Base-by-base conservation (phyloP, 1,284 basidiomycete species). In the Porodaedalea pini region DNA sequence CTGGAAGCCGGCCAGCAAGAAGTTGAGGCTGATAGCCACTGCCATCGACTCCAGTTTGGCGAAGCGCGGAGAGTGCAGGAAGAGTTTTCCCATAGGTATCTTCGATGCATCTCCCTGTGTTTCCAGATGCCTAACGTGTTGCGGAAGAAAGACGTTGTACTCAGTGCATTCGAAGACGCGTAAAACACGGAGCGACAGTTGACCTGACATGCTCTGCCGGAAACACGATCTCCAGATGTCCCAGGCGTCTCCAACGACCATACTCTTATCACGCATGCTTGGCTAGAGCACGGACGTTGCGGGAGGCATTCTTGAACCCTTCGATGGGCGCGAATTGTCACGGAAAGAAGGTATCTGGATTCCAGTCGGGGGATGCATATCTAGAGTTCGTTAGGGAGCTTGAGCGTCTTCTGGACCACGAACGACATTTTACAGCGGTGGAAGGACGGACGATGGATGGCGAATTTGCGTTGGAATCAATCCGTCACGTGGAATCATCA, bases 341-440 rank as follows among this genome's bases (percentile, higher is more conserved):
- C 8, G 54, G 54, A 29, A 56, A 51, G 45, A 56, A 56, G 8
- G 34, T 25, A 43, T 50, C 15, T 17, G 25, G 25, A 31, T 25
- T 43, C 32, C 31, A 39, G 11, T 41, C 37, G 7, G 36, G 51
- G 44, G 34, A 56, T 49, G n/a, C 13, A 13, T 8, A 49, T 15
- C 54, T 47, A 56, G 23, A 56, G 44, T 23, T 56, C 54, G 23
- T n/a, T 40, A 7, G 54, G 47, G 3, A 56, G 47, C 13, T 10
- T 43, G 17, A 41, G 17, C 3, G 40, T 34, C 6, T 34, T 34
- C 13, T 34, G 32, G 13, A 13, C 32, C 13, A 6, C 13, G 6
- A 13, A 34, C 13, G 32, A 34, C 32, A 34, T 34, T 34, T 34
- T 6, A 34, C 32, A n/a, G n/a, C n/a, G n/a, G n/a, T n/a, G n/a